These are phyloP conservation scores for Jacaranda copaia DNA, from an alignment of 257 asterid genomes.

Conservation along the genomic window DNA sequence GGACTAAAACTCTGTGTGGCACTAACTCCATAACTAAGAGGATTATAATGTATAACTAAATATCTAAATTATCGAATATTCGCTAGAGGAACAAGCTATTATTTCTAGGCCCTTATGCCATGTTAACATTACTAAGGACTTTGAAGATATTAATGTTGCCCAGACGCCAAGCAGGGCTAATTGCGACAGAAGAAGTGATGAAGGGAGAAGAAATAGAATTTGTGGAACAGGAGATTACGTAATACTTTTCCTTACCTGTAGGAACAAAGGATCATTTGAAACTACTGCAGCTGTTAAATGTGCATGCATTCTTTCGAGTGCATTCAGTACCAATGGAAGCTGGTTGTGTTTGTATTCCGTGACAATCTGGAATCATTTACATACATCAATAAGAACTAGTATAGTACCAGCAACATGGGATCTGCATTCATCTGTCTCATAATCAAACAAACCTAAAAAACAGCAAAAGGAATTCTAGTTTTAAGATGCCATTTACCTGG, in stretches of 20 bases:
- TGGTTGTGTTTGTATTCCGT: conserved; percentile 79
- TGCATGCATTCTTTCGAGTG: conserved; percentile 92
- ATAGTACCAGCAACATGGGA: neutral
- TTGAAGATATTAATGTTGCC: neutral
- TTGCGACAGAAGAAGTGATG: no score
- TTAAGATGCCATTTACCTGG: conserved; percentile 59
- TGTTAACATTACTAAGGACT: neutral
- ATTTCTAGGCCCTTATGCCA: no score
- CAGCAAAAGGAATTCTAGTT: neutral
- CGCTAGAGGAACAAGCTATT: no score
- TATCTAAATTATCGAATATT: no score
- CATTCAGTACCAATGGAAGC: conserved; percentile 66
- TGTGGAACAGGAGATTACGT: neutral
- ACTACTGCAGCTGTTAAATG: conserved; percentile 96
- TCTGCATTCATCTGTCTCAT: neutral
- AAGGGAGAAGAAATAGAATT: neutral
- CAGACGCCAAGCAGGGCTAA: neutral
- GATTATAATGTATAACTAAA: no score
- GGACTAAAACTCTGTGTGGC: no score
- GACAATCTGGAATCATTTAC: conserved; percentile 56
- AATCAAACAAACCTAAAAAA: neutral
- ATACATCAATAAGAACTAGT: neutral
- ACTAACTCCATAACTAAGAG: no score
- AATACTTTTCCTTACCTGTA: conserved; percentile 58
- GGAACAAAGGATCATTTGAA: conserved; percentile 82